Percentiles rank a stretch among this genome's conserved stretches.
Evolutionary conservation across 2,329 filamentous ascomycete species (phyloP).

Genomic region (Aspergillus tubingensis): DNA sequence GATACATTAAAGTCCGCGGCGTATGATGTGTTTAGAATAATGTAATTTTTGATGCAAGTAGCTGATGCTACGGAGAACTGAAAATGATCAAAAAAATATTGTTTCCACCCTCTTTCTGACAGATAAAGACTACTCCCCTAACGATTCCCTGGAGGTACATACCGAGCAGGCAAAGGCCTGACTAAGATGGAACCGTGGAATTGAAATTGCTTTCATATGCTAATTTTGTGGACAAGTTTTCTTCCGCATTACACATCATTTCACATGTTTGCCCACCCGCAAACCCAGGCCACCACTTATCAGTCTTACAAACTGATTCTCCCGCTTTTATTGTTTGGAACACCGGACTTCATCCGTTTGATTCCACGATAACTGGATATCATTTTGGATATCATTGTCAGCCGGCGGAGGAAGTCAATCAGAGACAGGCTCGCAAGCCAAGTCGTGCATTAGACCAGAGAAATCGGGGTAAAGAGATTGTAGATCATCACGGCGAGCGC

Average conservation of each 20-base stretch:
- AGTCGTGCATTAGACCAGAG: constrained; percentile 22
- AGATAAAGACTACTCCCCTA: neutral
- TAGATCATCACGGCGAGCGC: constrained; percentile 29
- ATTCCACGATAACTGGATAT: constrained; percentile 18
- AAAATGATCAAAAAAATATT: no score
- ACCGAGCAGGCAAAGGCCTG: neutral
- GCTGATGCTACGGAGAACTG: no score
- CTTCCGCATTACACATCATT: constrained; percentile 25
- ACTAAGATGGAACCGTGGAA: neutral
- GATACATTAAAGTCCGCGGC: neutral
- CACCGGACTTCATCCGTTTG: constrained; percentile 10
- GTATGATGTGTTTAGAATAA: neutral
- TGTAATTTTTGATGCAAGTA: no score
- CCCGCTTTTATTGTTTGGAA: constrained; percentile 18
- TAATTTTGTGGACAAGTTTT: constrained; percentile 12
- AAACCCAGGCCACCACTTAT: constrained; percentile 28
- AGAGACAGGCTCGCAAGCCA: constrained; percentile 26
- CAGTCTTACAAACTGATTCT: constrained; percentile 18
- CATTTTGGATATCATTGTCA: constrained; percentile 18
- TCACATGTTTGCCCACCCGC: constrained; percentile 26
- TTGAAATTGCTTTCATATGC: constrained; percentile 4
- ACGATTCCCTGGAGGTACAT: neutral
- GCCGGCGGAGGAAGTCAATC: constrained; percentile 25
- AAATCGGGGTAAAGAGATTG: constrained; percentile 26
- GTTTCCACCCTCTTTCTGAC: neutral